Base-by-base conservation (phyloP, 2,329 filamentous ascomycete genomes). In the Aureobasidium leucospermi region DNA sequence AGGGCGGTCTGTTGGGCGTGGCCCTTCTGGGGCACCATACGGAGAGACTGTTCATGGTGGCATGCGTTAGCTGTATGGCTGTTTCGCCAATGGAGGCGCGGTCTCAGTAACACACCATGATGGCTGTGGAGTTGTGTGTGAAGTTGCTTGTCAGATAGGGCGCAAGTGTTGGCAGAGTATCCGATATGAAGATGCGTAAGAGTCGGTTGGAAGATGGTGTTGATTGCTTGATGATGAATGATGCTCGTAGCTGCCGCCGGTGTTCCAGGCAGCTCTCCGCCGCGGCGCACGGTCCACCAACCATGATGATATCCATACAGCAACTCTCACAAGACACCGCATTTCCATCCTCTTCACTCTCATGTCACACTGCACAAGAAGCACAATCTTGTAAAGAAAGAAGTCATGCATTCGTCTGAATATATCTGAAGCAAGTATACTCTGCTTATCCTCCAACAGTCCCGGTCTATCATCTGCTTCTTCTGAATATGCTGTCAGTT, bases 1-100 rank as follows among this genome's bases (percentile, higher is more conserved):
- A 81, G 74, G 68, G 67, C 69, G 61, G 68, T 76, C 84, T 86
- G 71, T 83, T 81, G 68, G 39, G 85, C 76, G 79, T 93, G 84
- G 66, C 79, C 71, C 68, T 85, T 75, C 62, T 85, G 73, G 71
- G 94, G 94, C 66, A 90, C 85, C 77, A 99, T 88, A 78, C 91
- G 90, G 82, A 97, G 88, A 55, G 70, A 66, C 70, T 72, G 65
- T 8, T 38, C 31, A 36, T 31, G 9, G 47, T 23, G 11, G 16
- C 4, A 0, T 15, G 56, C 39, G 58, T 60, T 53, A 60, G 58
- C 19, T 45, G 38, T 45, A 16, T 29, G n/a, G 2, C 31, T 43
- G 23, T 49, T 41, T 39, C 11, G 36, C 34, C 6, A 11, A 52
- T 28, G 43, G 28, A 41, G 34, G 43, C 45, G 55, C 11, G 38